Evolutionary conservation across 306 rosid genomes (phyloP), one percentile per base, ranked within the genome.

Genomic region (Rosa persica): DNA sequence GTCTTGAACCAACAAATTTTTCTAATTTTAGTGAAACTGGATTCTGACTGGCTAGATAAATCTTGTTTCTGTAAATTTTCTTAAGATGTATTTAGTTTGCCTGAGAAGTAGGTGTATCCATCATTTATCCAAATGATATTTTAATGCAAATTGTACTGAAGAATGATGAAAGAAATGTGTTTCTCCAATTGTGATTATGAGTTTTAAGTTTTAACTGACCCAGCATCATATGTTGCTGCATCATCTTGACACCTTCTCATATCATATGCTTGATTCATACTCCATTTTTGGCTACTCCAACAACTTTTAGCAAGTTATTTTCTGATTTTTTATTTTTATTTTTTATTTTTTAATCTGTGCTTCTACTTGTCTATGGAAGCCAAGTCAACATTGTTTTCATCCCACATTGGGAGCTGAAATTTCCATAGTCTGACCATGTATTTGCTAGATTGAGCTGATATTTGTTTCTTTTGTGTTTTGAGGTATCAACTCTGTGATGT

Each of bases 341-440:
- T 39, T 4, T 16, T 66, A 62, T 10, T 68, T 48, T 79, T 62
- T 51, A 8, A 36, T 64, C 22, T 64, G 12, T 27, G 40, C 40
- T 25, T 61, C 38, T 47, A 38, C 11, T 75, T 58, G 67, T 52
- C 75, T 57, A 22, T 44, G 52, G 16, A 51, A 1, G 49, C 68
- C 4, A 0, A 12, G 27, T 76, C 25, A 76, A 10, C 78, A 58
- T 58, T 43, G 55, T 73, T 71, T 10, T 60, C n/a, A 61, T 78
- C 46, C 25, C 79, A 15, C 70, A 55, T 66, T 51, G 47, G 76
- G 80, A 52, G 22, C 46, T 68, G 68, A 55, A 48, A 67, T 65
- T 30, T 7, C 54, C 36, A 22, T 68, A 47, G 22, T 40, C 40
- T 23, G 42, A 75, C 58, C 19, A 25, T 8, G 20, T 61, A 17